Evolutionary conservation across 495 filamentous ascomycete genomes (phyloP), one percentile per base, ranked within the genome.

Genomic region (Aspergillus wentii): DNA sequence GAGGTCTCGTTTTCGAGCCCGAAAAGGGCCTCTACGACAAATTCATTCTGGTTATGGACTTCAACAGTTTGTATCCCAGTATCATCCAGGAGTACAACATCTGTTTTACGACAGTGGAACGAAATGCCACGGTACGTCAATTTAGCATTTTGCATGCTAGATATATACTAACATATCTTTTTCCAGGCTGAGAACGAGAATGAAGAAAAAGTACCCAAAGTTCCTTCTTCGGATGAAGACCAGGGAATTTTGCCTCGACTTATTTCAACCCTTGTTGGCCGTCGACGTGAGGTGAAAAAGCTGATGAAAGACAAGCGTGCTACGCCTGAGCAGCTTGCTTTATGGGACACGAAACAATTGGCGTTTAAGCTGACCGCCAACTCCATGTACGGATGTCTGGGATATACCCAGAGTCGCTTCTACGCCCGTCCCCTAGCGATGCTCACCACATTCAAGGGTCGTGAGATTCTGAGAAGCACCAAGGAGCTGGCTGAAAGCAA

Each of bases 1-100:
- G 92, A 53, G 92, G 92, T 70, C 75, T 98, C 28, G 92, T 98
- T 41, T 98, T 98, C 50, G 92, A 98, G 55, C 92, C 92, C 10
- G 91, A 97, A 60, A 96, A 86, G 57, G 92, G 94, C 7, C 74
- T 98, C 17, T 97, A 97, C 54, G 94, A 98, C 70, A 90, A 86
- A 61, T 94, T 91, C 52, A 81, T 98, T 19, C 76, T 98, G 15
- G 92, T 98, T 57, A 98, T 98, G 92, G 92, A 98, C 68, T 98
- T 97, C 70, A 98, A 98, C 76, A 95, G 88, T 61, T 70, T 98
- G 49, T 98, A 98, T 52, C 92, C 92, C 10, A 95, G 89, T 61
- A 96, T 98, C 49, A 98, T 98, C 48, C 94, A 97, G 58, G 94
- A 98, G 71, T 97, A 78, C 68, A 98, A 98, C 58, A 98, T 98